These are phyloP conservation scores for Curvularia lunata DNA, from an alignment of 2,329 filamentous ascomycete genomes.

Conservation along the genomic window DNA sequence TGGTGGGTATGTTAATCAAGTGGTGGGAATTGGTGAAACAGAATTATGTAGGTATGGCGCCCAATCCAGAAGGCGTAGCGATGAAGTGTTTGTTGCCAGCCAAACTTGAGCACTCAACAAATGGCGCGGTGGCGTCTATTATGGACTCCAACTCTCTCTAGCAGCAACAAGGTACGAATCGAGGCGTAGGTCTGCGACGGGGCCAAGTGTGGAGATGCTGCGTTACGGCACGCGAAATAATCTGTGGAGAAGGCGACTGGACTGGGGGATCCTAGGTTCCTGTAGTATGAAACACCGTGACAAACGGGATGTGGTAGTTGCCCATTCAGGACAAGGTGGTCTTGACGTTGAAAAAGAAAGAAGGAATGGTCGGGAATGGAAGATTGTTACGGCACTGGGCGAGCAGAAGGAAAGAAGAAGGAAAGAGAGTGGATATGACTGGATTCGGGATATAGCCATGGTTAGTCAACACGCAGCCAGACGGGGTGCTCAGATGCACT, in stretches of 20 bases:
- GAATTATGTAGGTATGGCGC: not conserved
- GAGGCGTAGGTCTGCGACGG: constrained; percentile 8
- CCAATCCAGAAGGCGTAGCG: not conserved
- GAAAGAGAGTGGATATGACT: not conserved
- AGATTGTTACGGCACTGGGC: constrained; percentile 27
- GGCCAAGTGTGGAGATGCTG: constrained; percentile 15
- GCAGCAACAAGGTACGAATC: constrained; percentile 1
- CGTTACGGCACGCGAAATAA: constrained; percentile 26
- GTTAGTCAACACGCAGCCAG: constrained; percentile 6
- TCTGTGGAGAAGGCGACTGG: constrained; percentile 20
- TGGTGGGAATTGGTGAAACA: constrained; percentile 1
- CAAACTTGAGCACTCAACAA: not conserved
- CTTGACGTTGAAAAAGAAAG: constrained; percentile 1
- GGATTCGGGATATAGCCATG: constrained; percentile 15
- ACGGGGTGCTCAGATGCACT: not conserved
- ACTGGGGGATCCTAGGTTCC: constrained; percentile 10
- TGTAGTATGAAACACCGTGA: constrained; percentile 1
- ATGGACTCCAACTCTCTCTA: not conserved
- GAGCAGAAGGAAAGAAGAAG: constrained; percentile 8
- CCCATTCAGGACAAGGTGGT: not conserved
- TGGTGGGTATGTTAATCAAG: not conserved
- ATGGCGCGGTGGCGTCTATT: constrained; percentile 2
- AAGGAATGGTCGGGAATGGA: constrained; percentile 21
- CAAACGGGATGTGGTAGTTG: not conserved
- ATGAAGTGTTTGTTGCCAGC: constrained; percentile 2